Evolutionary conservation across 2,329 filamentous ascomycete species (phyloP), one percentile per base, ranked within the genome.

Genomic region (Hirsutella rhossiliensis): DNA sequence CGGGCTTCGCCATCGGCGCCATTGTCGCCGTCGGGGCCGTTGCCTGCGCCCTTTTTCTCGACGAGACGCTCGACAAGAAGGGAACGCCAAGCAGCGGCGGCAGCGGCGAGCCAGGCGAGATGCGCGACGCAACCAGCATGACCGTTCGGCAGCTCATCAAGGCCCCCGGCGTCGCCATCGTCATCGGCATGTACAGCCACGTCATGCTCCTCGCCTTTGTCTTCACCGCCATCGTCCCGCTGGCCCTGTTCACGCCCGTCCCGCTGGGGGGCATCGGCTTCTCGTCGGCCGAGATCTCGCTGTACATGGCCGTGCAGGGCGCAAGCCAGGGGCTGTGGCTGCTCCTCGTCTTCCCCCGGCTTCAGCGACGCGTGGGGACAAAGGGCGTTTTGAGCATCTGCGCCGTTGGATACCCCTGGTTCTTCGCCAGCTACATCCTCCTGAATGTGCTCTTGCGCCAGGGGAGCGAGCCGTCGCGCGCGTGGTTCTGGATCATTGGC

Each of bases 261-360:
- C 6, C 56, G 0, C 68, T 81, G 0, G 85, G 85, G 30, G 86
- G 86, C 0, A 73, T 80, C 40, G 75, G 71, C 3, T 82, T 88
- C 58, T 62, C 68, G 0, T 66, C 81, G 0, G 56, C 73, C 4
- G 71, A 76, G 43, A 90, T 88, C 48, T 80, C 82, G 1, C 52
- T 78, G 3, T 75, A 82, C 62, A 74, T 90, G 64, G 76, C 71
- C 2, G 45, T 80, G 1, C 74, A 71, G 19, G 86, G 86, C 12
- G 62, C 75, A 15, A 70, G 76, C 4, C 86, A 90, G 59, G 77
- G 82, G 1, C 45, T 75, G 7, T 90, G 84, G 84, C 73, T 87
- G 2, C 67, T 90, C 0, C 49, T 86, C 13, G 66, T 73, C 29
- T 89, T 90, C 55, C 84, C 85, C 1, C 64, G 69, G 0, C 59